phyloP scores from a whole-genome alignment of 257 asterid genomes.

The Marsdenia floribunda region DNA sequence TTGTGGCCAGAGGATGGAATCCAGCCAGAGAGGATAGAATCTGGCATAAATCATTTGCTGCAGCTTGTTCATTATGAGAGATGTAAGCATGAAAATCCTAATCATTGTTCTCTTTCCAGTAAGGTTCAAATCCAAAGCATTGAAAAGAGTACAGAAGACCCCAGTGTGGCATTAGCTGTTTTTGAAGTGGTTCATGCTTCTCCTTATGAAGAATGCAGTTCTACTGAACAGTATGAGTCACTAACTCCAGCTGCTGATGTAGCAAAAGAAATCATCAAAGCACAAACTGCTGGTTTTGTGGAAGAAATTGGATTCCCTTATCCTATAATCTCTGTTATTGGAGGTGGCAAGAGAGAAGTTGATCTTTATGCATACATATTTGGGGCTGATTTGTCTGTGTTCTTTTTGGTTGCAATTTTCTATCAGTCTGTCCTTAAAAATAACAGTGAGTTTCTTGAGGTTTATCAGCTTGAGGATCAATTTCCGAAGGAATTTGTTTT shows the following conservation, averaged over 20 bases:
- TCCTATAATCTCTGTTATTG: conserved; percentile 65
- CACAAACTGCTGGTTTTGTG: conserved; percentile 42
- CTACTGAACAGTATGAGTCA: conserved; percentile 61
- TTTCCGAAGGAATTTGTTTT: conserved; percentile 91
- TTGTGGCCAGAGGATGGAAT: conserved; percentile 97
- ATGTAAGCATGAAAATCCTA: conserved; percentile 58
- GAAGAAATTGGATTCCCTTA: conserved; percentile 82
- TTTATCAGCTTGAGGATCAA: conserved; percentile 98
- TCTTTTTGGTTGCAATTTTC: conserved; percentile 90
- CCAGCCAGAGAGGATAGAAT: conserved; percentile 96
- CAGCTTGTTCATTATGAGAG: conserved; percentile 62
- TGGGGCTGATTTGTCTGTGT: conserved; percentile 91
- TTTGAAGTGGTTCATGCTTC: conserved; percentile 91
- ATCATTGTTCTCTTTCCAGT: conserved; percentile 69
- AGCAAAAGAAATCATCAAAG: conserved; percentile 74
- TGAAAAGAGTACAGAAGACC: conserved; percentile 64
- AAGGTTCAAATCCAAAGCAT: conserved; percentile 92
- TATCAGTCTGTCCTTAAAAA: conserved; percentile 88
- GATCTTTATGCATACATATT: conserved; percentile 92
- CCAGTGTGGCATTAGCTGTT: conserved; percentile 71
- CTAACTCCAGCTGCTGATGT: conserved; percentile 98
- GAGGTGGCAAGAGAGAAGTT: conserved; percentile 93
- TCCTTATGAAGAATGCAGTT: conserved; percentile 51
- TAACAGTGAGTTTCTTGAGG: conserved; percentile 85
- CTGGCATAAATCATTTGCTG: conserved; percentile 77